Base-by-base conservation (phyloP, 169 alveolate species). In the Plasmodium ovale region DNA sequence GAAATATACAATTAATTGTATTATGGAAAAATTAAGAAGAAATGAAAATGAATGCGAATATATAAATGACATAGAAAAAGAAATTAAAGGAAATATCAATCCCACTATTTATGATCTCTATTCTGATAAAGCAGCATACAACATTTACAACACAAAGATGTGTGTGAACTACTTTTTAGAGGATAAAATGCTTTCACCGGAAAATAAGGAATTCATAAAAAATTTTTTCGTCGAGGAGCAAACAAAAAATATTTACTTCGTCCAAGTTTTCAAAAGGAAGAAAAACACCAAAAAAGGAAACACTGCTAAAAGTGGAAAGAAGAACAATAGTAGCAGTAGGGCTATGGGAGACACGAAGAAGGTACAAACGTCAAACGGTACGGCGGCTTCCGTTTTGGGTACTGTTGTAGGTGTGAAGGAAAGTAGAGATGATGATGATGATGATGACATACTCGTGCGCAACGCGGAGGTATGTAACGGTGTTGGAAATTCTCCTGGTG, bases 1-100 rank as follows among this genome's bases (percentile, higher is more conserved):
- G 44, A 74, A 74, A 74, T 74, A 74, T 51, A 39, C 88, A 33
- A 74, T 74, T 6, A 74, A 74, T 64, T 74, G 88, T 62, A 74
- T 74, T 14, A 74, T 74, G 74, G 88, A 74, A 9, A 74, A 42
- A 44, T 16, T 74, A 54, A 60, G 88, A 49, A 74, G 39, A 56
- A 37, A 58, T 9, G 77, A 74, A 42, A 74, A 60, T 23, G 59
- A 49, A 1, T n/a, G 3, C 19, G 69, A 72, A 54, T 42, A 19
- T 25, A 23, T 44, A 14, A 33, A 33, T 29, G 77, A 35, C 14
- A 23, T 16, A 0, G 74, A 74, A 19, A 62, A 9, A 27, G 67
- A 64, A 3, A 5, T 60, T 19, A 60, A 74, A 54, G 51, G 44
- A 4, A 74, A 19, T 27, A 74, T 59, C 21, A 74, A 74, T 35